Percentiles rank a stretch among this genome's conserved stretches.
Conservation (phyloP, 768 basidiomycete genomes). For the Naganishia onofrii region DNA sequence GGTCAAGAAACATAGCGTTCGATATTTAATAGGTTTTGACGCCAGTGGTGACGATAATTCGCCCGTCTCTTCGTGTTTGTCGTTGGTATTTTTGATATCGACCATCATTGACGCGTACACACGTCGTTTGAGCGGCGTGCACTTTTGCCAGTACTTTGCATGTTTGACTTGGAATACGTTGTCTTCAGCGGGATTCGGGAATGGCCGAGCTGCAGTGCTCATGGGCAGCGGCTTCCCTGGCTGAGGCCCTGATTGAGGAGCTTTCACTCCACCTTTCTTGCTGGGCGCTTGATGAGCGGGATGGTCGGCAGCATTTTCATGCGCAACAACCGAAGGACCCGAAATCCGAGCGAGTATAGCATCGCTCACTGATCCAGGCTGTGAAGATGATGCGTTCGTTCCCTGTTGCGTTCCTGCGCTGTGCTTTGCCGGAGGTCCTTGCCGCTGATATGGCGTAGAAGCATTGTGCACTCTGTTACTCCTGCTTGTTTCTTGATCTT, state of each 20-base stretch:
- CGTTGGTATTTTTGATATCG: background rate
- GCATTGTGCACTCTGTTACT: background rate
- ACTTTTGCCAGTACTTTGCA: constrained; percentile 3
- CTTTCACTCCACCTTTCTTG: background rate
- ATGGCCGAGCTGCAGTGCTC: too few species aligned
- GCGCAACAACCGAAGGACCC: background rate
- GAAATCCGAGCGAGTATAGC: background rate
- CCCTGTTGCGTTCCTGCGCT: background rate
- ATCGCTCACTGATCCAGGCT: background rate
- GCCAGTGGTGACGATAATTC: background rate
- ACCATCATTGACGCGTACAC: constrained; percentile 10
- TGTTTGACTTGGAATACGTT: background rate
- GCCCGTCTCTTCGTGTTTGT: background rate
- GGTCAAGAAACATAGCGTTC: constrained; percentile 14
- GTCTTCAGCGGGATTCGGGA: background rate
- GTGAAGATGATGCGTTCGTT: background rate
- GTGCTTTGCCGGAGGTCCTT: background rate
- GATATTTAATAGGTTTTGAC: constrained; percentile 1
- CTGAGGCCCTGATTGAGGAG: background rate
- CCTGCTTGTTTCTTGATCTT: background rate
- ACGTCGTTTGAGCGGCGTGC: background rate
- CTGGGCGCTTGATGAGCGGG: background rate
- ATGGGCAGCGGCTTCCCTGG: too few species aligned
- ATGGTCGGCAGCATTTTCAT: background rate
- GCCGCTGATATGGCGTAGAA: constrained; percentile 1